Base-by-base conservation (phyloP, 768 basidiomycete species). In the Tephrocybe rancida region DNA sequence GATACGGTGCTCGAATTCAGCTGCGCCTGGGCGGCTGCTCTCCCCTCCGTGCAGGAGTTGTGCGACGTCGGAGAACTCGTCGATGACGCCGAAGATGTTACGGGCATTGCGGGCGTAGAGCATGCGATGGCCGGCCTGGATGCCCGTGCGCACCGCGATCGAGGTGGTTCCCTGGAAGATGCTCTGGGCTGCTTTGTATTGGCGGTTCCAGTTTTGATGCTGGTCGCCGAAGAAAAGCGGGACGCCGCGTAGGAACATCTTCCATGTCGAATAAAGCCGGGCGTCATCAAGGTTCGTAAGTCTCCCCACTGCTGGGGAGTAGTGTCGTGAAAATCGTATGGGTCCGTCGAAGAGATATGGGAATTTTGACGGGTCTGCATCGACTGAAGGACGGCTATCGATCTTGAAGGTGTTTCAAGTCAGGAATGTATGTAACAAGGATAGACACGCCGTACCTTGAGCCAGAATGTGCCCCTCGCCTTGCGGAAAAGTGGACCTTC, bases 261-360 rank as follows among this genome's bases (percentile, higher is more conserved):
- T 90, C 90, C 90, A 92, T 1, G 90, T 92, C 32, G 86, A 84
- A 64, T 90, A 91, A 21, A 89, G 72, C 0, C 86, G 81, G 0
- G 73, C 75, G 55, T 83, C 81, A 61, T 83, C 78, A 48, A 86
- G 66, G 54, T 82, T 81, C 16, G 87, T 85, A 27, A 90, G 68
- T 3, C 69, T 72, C 24, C 89, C 90, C 38, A 88, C 76, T 0
- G 84, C 85, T 0, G 88, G 88, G 3, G 87, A 90, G 67, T 73
- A 82, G 63, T 92, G 88, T 3, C 80, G 74, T 11, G 88, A 84
- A 67, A 77, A 91, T 45, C 86, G 85, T 49, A 88, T 75, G 25
- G 88, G 89, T 0, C 90, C 88, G 57, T 86, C 82, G 68, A 90
- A 92, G 50, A 77, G 73, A 69, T 89, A 91, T 6, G 82, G 81